Percentiles rank a stretch among this genome's conserved stretches.
Conservation (phyloP, 257 asterid genomes). For the Euphrasia confusa region DNA sequence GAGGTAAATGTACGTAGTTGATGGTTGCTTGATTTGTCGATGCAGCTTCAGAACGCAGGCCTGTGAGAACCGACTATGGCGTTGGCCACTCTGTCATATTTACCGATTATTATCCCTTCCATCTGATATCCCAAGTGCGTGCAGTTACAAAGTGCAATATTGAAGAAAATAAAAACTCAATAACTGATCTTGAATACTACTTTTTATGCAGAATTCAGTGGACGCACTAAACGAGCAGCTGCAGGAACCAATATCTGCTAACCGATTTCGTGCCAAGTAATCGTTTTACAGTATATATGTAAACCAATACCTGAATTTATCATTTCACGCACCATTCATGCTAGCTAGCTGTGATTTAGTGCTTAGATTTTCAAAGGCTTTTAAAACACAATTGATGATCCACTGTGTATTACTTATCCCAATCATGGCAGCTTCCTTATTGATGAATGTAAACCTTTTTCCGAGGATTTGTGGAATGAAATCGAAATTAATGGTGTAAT, state of each 20-base stretch:
- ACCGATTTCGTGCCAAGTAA: constrained; percentile 71
- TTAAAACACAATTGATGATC: no score
- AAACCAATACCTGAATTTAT: not conserved
- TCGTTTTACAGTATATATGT: not conserved
- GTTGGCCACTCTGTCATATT: constrained; percentile 41
- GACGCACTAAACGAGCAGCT: constrained; percentile 48
- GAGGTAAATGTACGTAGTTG: not conserved
- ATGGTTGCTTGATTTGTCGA: not conserved
- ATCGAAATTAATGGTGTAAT: no score
- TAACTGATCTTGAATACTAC: not conserved
- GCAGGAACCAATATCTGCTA: constrained; percentile 45
- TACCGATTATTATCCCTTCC: constrained; percentile 56
- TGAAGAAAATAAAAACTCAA: not conserved
- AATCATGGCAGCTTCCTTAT: constrained; percentile 35
- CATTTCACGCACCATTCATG: not conserved
- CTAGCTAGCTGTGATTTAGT: not conserved
- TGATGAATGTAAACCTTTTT: constrained; percentile 48
- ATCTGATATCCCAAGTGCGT: constrained; percentile 53
- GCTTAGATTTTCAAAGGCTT: no score
- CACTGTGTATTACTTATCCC: constrained; percentile 1
- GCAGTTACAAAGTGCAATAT: not conserved
- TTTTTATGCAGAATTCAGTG: constrained; percentile 50
- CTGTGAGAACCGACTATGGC: constrained; percentile 42
- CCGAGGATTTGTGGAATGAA: constrained; percentile 60
- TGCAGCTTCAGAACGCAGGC: constrained; percentile 49